Evolutionary conservation across 257 asterid genomes (phyloP).

Genomic region (Plectranthus barbatus): DNA sequence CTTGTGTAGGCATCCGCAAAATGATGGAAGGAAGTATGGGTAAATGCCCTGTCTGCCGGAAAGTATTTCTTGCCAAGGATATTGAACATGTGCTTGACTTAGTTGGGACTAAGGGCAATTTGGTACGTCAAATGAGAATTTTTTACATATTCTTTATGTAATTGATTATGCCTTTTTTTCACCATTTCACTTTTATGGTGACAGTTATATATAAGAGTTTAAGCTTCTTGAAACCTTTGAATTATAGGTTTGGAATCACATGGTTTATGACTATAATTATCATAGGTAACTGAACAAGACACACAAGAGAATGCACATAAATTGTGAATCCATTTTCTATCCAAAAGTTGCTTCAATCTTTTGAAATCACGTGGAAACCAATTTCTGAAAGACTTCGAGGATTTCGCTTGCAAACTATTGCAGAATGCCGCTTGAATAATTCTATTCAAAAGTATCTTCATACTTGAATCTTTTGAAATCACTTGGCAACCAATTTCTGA

Average conservation of each 20-base stretch:
- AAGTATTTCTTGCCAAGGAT: constrained; percentile 70
- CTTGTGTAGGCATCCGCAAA: constrained; percentile 36
- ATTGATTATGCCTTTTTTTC: neutral
- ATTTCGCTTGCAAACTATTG: too few relatives aligned
- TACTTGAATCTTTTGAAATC: too few relatives aligned
- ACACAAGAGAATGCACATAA: too few relatives aligned
- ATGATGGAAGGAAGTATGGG: constrained; percentile 47
- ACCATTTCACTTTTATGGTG: neutral
- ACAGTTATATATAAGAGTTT: too few relatives aligned
- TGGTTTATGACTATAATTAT: neutral
- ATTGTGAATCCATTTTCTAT: too few relatives aligned
- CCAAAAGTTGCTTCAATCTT: too few relatives aligned
- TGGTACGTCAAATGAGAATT: constrained; percentile 36
- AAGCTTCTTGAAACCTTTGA: too few relatives aligned
- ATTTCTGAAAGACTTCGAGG: too few relatives aligned
- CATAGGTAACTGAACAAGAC: neutral
- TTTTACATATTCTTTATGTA: neutral
- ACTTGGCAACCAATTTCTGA: too few relatives aligned
- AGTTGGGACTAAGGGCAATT: constrained; percentile 41
- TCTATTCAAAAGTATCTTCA: too few relatives aligned
- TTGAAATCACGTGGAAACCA: too few relatives aligned
- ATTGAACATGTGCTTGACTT: constrained; percentile 75
- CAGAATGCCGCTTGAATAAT: too few relatives aligned
- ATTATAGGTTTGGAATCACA: neutral
- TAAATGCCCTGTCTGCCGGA: constrained; percentile 77